Evolutionary conservation across 1,139 yeast species (phyloP).

Genomic region (Saccharomyces hybrid): DNA sequence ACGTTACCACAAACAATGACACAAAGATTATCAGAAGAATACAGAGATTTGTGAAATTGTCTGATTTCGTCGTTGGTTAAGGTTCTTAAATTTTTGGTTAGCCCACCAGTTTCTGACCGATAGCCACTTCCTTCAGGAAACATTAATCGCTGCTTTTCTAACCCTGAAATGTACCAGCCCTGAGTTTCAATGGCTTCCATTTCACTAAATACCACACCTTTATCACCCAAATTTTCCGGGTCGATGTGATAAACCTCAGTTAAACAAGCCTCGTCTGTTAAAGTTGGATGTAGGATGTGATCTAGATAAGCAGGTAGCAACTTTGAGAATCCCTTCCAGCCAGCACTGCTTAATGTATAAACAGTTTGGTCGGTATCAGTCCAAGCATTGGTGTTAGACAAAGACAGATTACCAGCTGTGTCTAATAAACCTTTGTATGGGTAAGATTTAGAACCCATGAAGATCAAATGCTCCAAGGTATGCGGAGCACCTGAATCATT

Average conservation of each 20-base stretch:
- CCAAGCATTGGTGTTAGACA: conserved; percentile 94
- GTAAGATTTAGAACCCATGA: conserved; percentile 85
- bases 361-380: conserved; percentile 95
- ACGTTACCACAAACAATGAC: conserved; percentile 78
- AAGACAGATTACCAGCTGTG: conserved; percentile 74
- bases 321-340: conserved; percentile 89
- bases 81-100: conserved; percentile 65
- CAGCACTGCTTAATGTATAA: conserved; percentile 85
- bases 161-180: conserved; percentile 63
- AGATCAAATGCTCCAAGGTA: conserved; percentile 87
- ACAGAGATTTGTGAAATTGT: conserved; percentile 61
- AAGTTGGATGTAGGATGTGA: conserved; percentile 75
- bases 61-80: conserved; percentile 69
- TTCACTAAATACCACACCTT: conserved; percentile 95
- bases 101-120: conserved; percentile 91
- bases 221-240: conserved; percentile 73
- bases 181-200: conserved; percentile 92
- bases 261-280: conserved; percentile 82
- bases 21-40: conserved; percentile 79
- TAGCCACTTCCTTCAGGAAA: conserved; percentile 66
- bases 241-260: conserved; percentile 96
- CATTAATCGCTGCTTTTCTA: conserved; percentile 55
- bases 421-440: conserved; percentile 93
- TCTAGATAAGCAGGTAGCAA: conserved; percentile 86
- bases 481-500: conserved; percentile 93